Base-by-base conservation (phyloP, 345 rosid species). In the Brassica cretica region DNA sequence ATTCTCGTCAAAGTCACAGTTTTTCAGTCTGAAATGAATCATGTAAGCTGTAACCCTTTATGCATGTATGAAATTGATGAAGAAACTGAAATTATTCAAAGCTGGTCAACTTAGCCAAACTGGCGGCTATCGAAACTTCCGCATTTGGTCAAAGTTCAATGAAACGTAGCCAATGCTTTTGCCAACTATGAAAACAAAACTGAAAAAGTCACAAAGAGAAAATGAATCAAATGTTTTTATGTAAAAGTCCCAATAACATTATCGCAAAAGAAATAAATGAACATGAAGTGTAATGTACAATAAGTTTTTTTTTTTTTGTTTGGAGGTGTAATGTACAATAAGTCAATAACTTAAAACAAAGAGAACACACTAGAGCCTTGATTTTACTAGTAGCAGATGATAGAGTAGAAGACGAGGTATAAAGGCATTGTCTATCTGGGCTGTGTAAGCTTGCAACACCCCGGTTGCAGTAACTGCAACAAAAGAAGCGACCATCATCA, bases 321-420 rank as follows among this genome's bases (percentile, higher is more conserved):
- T 30, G 32, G 37, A 11, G 51, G 12, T 8, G 46, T 39, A 39
- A 39, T 37, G 44, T 37, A 37, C 12, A 37, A 8, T 37, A 37
- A 32, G 35, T 32, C 35, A 32, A 32, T 32, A 37, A 37, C 3
- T 37, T 10, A 11, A 41, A 41, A 41, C 49, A 41, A 21, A 7
- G 9, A 44, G 8, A 5, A 30, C 46, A 15, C 8, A 33, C 46
- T 63, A 16, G 39, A 12, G 25, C 35, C 24, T 35, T 35, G 3
- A 56, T 18, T 56, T 58, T 41, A 53, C 71, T 85, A 94, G 80
- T 89, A 78, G 77, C 93, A 89, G 78, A 94, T 93, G 69, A 92
- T 94, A 75, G 97, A 85, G 85, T 92, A 92, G 87, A 94, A 94
- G 81, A 94, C 85, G 97, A 41, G 96, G 96, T 76, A 94, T 88